Percentiles rank a stretch among this genome's conserved stretches.
phyloP scores from a whole-genome alignment of 257 asterid genomes.

The Forsythia suspensa region DNA sequence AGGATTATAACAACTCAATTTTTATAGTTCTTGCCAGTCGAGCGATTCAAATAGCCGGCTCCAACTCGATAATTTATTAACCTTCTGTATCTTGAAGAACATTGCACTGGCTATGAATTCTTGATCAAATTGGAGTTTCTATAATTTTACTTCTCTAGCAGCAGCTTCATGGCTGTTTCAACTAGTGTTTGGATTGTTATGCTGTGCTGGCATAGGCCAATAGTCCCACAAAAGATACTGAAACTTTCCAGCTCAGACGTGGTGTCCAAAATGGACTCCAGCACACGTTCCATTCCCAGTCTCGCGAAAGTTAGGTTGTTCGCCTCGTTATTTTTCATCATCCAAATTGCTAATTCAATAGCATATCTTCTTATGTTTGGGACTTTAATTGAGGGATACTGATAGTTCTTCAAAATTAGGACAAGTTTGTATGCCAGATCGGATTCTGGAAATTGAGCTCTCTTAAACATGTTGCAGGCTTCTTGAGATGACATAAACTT shows the following conservation, averaged over 20 bases:
- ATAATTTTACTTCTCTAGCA: slow-evolving; percentile 32
- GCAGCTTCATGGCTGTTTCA: slow-evolving; percentile 55
- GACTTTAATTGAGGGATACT: slow-evolving; percentile 60
- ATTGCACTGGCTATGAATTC: not conserved
- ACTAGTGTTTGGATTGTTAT: slow-evolving; percentile 55
- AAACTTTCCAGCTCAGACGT: slow-evolving; percentile 85
- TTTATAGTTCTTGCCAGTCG: too few species aligned
- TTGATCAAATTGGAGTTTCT: not conserved
- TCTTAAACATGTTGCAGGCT: slow-evolving; percentile 44
- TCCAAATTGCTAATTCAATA: slow-evolving; percentile 75
- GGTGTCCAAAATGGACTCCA: slow-evolving; percentile 66
- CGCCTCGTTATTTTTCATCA: slow-evolving; percentile 63
- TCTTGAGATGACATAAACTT: slow-evolving; percentile 54
- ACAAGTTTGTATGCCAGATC: slow-evolving; percentile 53
- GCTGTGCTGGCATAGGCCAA: slow-evolving; percentile 68
- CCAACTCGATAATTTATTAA: not conserved
- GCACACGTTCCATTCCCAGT: slow-evolving; percentile 60
- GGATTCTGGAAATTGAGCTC: slow-evolving; percentile 42
- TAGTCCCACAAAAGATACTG: slow-evolving; percentile 79
- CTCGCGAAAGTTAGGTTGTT: slow-evolving; percentile 42
- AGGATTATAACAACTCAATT: too few species aligned
- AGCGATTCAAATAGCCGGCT: too few species aligned
- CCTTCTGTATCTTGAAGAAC: not conserved
- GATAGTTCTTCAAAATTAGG: slow-evolving; percentile 43
- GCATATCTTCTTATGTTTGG: slow-evolving; percentile 84